Base-by-base conservation (phyloP, 768 basidiomycete genomes). In the Termitomyces sp. region DNA sequence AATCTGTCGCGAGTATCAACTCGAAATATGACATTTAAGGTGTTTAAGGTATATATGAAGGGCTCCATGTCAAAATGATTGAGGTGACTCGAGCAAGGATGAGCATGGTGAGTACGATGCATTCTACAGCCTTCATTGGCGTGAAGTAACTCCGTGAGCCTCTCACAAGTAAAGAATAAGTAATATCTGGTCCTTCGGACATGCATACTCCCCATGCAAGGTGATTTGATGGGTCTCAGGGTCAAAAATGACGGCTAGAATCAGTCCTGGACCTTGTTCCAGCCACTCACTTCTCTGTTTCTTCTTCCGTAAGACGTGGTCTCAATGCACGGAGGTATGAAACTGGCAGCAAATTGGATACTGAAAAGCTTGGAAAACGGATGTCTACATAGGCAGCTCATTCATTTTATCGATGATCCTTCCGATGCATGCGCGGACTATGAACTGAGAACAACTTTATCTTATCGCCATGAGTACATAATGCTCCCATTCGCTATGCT, bases 381-480 rank as follows among this genome's bases (percentile, higher is more conserved):
- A 45, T 45, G 0, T 16, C 24, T 45, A 24, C 2, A 2, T 26
- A 26, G 44, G 6, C 13, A 5, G 2, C 4, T 3, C 4, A 22
- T 6, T 26, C 1, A 2, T 7, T 16, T 16, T 16, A 48, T 48
- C 29, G 29, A 29, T 29, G 50, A 52, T 52, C 51, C 51, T 52
- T 52, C 26, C 37, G 37, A 7, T 24, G 24, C 3, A n/a, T n/a
- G n/a, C n/a, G n/a, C n/a, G n/a, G n/a, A 29, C 16, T 10, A 9
- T 5, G 46, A 5, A 29, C 28, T n/a, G 4, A 1, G 20, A 24
- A 26, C 9, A 1, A 50, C 49, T 56, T 53, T 49, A 57, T 59
- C 51, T 54, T 53, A 59, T 62, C 55, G 34, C 22, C 12, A 34
- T 39, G 41, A 47, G 37, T 28, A 33, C 46, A 42, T 22, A 34